Percentiles rank a stretch among this genome's conserved stretches.
These are phyloP conservation scores for Malus hybrid DNA, from an alignment of 331 rosid genomes.

Conservation along the genomic window DNA sequence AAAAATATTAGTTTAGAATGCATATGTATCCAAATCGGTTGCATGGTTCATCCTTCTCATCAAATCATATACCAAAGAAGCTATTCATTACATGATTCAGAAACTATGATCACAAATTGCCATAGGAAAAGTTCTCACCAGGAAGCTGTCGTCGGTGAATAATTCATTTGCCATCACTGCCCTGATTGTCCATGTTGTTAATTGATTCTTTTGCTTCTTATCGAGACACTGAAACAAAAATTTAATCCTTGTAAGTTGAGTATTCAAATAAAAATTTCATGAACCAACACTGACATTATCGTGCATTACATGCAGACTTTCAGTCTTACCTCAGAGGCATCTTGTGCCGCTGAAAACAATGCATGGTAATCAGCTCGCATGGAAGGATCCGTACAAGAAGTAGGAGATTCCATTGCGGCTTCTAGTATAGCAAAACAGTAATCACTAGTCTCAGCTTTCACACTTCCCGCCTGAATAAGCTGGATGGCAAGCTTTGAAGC, in stretches of 20 bases:
- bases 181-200: conserved; percentile 50
- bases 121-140: conserved; percentile 41
- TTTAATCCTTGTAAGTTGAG: neutral
- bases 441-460: conserved; percentile 62
- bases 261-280: neutral
- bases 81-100: neutral
- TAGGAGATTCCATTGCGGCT: conserved; percentile 70
- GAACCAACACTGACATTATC: neutral
- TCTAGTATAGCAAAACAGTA: conserved; percentile 58
- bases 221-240: conserved; percentile 44
- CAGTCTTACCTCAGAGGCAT: conserved; percentile 49
- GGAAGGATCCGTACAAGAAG: conserved; percentile 70
- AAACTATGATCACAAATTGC: conserved; percentile 1
- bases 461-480: conserved; percentile 88
- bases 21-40: conserved; percentile 15
- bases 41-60: conserved; percentile 3
- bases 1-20: conserved; percentile 1
- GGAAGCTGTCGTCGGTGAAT: conserved; percentile 86
- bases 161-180: conserved; percentile 81
- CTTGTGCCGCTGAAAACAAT: conserved; percentile 59
- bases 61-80: conserved; percentile 11
- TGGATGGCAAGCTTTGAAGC: conserved; percentile 93
- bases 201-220: conserved; percentile 74
- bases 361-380: conserved; percentile 71
- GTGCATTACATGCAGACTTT: neutral